A percentile compares a stretch with the other conserved stretches of the same genome.
phyloP scores from a whole-genome alignment of 2,329 filamentous ascomycete genomes.

The Chaetomiaceae sp. region DNA sequence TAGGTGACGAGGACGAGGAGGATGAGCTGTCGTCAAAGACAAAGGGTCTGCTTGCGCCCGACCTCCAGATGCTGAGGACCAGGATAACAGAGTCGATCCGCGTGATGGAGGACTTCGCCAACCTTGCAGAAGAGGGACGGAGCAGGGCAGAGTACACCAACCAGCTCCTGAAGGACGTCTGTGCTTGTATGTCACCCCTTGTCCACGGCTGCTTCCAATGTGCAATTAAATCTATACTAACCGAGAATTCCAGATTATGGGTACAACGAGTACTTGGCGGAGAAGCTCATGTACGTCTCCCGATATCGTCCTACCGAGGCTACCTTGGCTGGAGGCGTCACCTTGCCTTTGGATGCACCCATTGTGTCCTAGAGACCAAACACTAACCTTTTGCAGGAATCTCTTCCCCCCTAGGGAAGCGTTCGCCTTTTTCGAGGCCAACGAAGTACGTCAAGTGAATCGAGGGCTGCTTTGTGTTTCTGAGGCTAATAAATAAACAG shows the following conservation, averaged over 20 bases:
- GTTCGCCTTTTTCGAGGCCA: slow-evolving; percentile 97
- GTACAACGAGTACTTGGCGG: slow-evolving; percentile 89
- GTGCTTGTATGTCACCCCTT: slow-evolving; percentile 50
- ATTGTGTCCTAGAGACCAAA: not conserved
- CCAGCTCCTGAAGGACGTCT: slow-evolving; percentile 86
- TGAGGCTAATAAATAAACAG: slow-evolving; percentile 2
- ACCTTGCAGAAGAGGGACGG: slow-evolving; percentile 71
- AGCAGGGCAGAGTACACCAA: slow-evolving; percentile 84
- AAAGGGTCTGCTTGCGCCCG: slow-evolving; percentile 69
- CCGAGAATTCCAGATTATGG: slow-evolving; percentile 63
- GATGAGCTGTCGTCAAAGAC: slow-evolving; percentile 54
- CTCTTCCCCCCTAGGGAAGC: slow-evolving; percentile 91
- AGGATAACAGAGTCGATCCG: slow-evolving; percentile 91
- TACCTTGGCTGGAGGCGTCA: not conserved
- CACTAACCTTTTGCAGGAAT: slow-evolving; percentile 37
- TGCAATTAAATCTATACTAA: not conserved
- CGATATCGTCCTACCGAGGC: not conserved
- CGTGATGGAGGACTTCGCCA: slow-evolving; percentile 82
- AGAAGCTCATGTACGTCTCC: slow-evolving; percentile 67
- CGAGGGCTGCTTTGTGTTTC: no score
- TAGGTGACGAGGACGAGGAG: slow-evolving; percentile 58
- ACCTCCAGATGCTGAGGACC: slow-evolving; percentile 81
- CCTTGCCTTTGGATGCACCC: not conserved
- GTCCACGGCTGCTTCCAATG: not conserved
- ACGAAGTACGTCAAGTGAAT: slow-evolving; percentile 57